Percentiles rank a stretch among this genome's conserved stretches.
Conservation (phyloP, 768 basidiomycete species). For the Termitomyces sp. region DNA sequence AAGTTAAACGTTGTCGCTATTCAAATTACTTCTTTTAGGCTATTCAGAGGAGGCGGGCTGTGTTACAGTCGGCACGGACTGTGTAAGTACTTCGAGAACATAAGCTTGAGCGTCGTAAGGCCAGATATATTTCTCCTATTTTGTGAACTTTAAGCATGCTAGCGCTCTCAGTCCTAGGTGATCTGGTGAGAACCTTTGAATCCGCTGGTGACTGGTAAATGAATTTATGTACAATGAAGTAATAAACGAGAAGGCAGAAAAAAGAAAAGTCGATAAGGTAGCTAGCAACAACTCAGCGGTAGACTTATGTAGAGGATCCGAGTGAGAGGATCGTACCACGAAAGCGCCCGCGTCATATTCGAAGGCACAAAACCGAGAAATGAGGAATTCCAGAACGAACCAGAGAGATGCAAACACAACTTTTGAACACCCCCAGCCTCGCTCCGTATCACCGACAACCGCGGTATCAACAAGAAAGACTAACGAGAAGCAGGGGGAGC, state of each 20-base stretch:
- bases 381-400: background rate
- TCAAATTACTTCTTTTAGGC: background rate
- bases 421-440: background rate
- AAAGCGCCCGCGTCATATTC: background rate
- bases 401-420: background rate
- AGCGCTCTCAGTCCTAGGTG: too few species aligned
- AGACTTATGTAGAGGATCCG: background rate
- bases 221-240: constrained; percentile 1
- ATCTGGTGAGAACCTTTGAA: too few species aligned
- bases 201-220: background rate
- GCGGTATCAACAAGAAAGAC: background rate
- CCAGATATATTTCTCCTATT: too few species aligned
- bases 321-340: background rate
- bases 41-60: too few species aligned
- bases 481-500: constrained; percentile 4
- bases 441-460: background rate
- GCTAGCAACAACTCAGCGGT: background rate
- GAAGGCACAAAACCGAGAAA: background rate
- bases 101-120: too few species aligned
- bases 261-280: constrained; percentile 1
- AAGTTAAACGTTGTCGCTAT: too few species aligned
- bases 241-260: background rate
- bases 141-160: too few species aligned
- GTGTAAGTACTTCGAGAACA: too few species aligned
- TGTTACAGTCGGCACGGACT: too few species aligned